Evolutionary conservation across 179 eudicot species (phyloP), one percentile per base, ranked within the genome.

Genomic region (Beta macrorhiza): DNA sequence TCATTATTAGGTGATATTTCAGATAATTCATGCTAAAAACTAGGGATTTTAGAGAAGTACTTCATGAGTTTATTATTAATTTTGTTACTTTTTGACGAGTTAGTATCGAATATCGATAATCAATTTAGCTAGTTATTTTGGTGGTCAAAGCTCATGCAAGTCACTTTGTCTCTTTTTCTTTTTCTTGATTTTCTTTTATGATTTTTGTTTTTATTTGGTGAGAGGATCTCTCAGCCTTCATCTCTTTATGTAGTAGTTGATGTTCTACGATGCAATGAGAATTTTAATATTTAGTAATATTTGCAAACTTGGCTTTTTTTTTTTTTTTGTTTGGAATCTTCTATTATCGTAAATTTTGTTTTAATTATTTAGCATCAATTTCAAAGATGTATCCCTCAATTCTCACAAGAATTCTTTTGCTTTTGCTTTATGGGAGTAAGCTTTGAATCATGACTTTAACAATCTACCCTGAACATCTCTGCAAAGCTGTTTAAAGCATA

Each of bases 401-500:
- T 20, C 44, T 74, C 45, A 74, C 20, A 59, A 42, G 57, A 62
- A 76, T 47, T 22, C 15, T 73, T 63, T 68, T 76, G 64, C 78
- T 74, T 64, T 80, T 63, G 19, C 61, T 52, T 64, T 74, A 61
- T 72, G 68, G 76, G 65, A 59, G 58, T 32, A 61, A 72, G 58
- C 52, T 80, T 80, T 80, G 63, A 73, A 72, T 11, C 16, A 44
- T 72, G 82, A 52, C 81, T 55, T 78, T 79, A 79, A 79, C 65
- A 73, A 59, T 72, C 59, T 71, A 65, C 74, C 44, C 63, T 67
- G 75, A 75, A 51, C 61, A 22, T 70, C 19, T 51, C 77, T 79
- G 82, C 83, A 81, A 67, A 80, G 83, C 78, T 84, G 78, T 77
- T 77, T 81, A 84, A 80, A 84, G 81, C 65, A 72, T 25, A 49